Conservation (phyloP, 441 rosid genomes). For the Croton laevigatus region DNA sequence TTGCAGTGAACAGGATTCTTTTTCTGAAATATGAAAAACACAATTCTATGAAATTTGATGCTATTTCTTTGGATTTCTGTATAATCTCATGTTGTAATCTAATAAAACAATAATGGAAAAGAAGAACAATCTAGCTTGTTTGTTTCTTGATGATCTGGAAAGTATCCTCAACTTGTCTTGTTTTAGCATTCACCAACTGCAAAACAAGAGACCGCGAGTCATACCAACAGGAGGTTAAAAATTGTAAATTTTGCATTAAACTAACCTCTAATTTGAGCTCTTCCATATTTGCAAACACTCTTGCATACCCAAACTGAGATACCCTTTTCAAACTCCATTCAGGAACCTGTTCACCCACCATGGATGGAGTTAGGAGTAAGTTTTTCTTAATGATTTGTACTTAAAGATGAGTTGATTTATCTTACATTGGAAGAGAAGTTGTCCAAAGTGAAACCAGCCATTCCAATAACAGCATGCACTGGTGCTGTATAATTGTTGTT, state of each 20-base stretch:
- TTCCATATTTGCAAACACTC: constrained; percentile 34
- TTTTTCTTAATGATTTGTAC: not conserved
- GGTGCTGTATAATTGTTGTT: constrained; percentile 51
- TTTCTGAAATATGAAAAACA: too few relatives aligned
- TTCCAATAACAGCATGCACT: constrained; percentile 54
- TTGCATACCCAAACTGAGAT: constrained; percentile 41
- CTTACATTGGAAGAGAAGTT: constrained; percentile 34
- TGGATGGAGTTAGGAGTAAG: not conserved
- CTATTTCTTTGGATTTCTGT: too few relatives aligned
- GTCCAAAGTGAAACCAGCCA: constrained; percentile 58
- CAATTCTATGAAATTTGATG: too few relatives aligned
- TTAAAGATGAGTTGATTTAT: not conserved
- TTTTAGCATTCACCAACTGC: constrained; percentile 50
- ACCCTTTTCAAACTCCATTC: constrained; percentile 57
- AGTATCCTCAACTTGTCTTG: constrained; percentile 37
- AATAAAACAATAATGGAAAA: too few relatives aligned
- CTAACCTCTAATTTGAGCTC: constrained; percentile 50
- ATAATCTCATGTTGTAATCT: too few relatives aligned
- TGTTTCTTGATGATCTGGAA: constrained; percentile 39
- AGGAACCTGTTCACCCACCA: constrained; percentile 22
- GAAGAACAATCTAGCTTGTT: not conserved
- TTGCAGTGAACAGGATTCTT: too few relatives aligned
- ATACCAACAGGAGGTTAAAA: not conserved
- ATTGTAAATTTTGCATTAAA: not conserved
- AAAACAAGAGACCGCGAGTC: not conserved